Conservation (phyloP, 129 eudicot genomes). For the Helianthus tuberosus region DNA sequence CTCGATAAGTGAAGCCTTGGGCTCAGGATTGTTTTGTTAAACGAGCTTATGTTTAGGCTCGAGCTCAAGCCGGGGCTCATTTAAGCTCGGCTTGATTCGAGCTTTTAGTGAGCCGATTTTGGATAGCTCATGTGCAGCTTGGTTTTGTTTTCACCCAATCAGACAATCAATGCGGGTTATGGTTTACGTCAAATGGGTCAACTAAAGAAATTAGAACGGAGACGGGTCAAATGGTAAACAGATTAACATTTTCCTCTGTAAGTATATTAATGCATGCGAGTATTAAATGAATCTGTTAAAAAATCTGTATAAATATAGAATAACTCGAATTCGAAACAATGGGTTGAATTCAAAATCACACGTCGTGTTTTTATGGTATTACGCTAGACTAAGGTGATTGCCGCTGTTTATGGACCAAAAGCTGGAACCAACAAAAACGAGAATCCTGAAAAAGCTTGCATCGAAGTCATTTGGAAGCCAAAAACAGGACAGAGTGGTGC, state of each 20-base stretch:
- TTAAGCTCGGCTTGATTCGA: too few relatives aligned
- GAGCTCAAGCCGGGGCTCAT: too few relatives aligned
- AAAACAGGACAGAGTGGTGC: conserved; percentile 87
- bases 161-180: background rate
- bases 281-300: background rate
- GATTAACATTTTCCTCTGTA: background rate
- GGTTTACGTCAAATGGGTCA: background rate
- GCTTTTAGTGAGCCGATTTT: too few relatives aligned
- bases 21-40: too few relatives aligned
- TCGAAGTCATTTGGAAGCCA: conserved; percentile 95
- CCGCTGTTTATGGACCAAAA: conserved; percentile 96
- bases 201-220: background rate
- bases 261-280: background rate
- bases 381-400: conserved; percentile 90
- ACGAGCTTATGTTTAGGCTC: too few relatives aligned
- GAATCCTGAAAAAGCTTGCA: conserved; percentile 73
- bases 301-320: background rate
- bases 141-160: too few relatives aligned
- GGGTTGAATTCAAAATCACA: background rate
- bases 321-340: background rate
- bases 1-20: too few relatives aligned
- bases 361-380: background rate
- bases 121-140: too few relatives aligned
- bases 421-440: conserved; percentile 91
- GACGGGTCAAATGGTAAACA: background rate